A percentile compares a stretch with the other conserved stretches of the same genome.
phyloP scores from a whole-genome alignment of 805 yeast species.

The Starmerella potacharoeniae region DNA sequence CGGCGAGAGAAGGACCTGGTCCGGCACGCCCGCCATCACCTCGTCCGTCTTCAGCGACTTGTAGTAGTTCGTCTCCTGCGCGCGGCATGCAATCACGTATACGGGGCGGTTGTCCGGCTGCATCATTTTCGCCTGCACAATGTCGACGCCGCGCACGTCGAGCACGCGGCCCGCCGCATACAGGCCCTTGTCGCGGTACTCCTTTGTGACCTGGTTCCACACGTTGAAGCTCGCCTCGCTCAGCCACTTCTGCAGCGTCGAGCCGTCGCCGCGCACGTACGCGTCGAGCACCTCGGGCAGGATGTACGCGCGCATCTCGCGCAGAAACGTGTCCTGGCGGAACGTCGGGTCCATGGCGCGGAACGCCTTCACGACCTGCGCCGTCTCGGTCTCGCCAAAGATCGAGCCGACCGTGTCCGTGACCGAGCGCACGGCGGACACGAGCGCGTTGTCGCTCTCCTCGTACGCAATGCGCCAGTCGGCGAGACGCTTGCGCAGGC shows the following conservation, averaged over 20 bases:
- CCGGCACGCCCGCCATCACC: conserved; percentile 91
- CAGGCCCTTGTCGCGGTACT: conserved; percentile 78
- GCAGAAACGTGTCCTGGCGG: conserved; percentile 63
- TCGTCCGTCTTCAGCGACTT: conserved; percentile 87
- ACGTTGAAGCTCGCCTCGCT: conserved; percentile 95
- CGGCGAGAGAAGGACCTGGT: conserved; percentile 81
- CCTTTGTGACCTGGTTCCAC: conserved; percentile 87
- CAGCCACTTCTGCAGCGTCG: conserved; percentile 76
- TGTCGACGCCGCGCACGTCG: conserved; percentile 91
- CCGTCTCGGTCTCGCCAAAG: conserved; percentile 93
- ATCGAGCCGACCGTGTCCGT: conserved; percentile 72
- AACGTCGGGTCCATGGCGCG: conserved; percentile 84
- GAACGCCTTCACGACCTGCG: conserved; percentile 78
- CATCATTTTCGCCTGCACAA: conserved; percentile 73
- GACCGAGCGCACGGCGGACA: conserved; percentile 68
- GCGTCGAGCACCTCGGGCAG: conserved; percentile 95
- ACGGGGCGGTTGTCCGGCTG: conserved; percentile 91
- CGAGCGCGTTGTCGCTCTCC: conserved; percentile 86
- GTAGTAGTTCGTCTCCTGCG: conserved; percentile 86
- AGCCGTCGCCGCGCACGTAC: conserved; percentile 80
- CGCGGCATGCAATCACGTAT: conserved; percentile 85
- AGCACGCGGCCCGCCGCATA: conserved; percentile 83
- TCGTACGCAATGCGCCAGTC: conserved; percentile 56
- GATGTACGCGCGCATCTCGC: conserved; percentile 78
- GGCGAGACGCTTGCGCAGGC: conserved; percentile 54